phyloP scores from a whole-genome alignment of 352 stramenopile species.

The Aphanomyces euteiches region DNA sequence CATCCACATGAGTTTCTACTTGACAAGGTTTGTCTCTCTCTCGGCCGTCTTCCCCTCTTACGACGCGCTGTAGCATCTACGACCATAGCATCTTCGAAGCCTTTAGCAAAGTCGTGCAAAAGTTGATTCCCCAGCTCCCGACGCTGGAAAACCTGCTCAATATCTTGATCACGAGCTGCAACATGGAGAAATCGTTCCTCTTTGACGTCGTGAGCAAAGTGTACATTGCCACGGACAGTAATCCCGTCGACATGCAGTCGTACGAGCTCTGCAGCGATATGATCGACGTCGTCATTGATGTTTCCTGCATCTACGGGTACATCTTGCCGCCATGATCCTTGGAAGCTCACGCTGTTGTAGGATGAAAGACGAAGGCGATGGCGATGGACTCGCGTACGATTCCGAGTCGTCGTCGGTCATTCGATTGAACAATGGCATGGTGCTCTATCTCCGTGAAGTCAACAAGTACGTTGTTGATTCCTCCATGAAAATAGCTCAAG shows the following conservation, averaged over 20 bases:
- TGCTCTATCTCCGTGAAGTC: slow-evolving; percentile 92
- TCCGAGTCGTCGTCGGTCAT: slow-evolving; percentile 95
- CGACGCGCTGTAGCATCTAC: slow-evolving; percentile 56
- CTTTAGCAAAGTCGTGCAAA: slow-evolving; percentile 97
- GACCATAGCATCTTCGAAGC: slow-evolving; percentile 98
- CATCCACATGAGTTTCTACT: slow-evolving; percentile 91
- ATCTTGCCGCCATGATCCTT: neutral
- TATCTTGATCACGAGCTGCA: slow-evolving; percentile 95
- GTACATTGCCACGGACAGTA: slow-evolving; percentile 98
- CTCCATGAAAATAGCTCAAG: neutral
- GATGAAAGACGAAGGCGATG: slow-evolving; percentile 89
- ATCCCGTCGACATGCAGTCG: slow-evolving; percentile 96
- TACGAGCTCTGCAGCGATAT: slow-evolving; percentile 99
- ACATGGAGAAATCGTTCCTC: slow-evolving; percentile 98
- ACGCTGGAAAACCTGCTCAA: slow-evolving; percentile 98
- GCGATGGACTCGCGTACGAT: slow-evolving; percentile 93
- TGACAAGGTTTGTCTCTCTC: slow-evolving; percentile 47
- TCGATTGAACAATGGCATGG: slow-evolving; percentile 97
- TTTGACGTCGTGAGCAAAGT: slow-evolving; percentile 99
- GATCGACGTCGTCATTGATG: slow-evolving; percentile 99
- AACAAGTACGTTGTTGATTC: slow-evolving; percentile 65
- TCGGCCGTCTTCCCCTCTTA: neutral
- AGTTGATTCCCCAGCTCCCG: slow-evolving; percentile 95
- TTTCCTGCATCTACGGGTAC: slow-evolving; percentile 98
- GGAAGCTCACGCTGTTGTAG: slow-evolving; percentile 34